These are phyloP conservation scores for Stemphylium lycopersici DNA, from an alignment of 2,329 filamentous ascomycete genomes.

Conservation along the genomic window DNA sequence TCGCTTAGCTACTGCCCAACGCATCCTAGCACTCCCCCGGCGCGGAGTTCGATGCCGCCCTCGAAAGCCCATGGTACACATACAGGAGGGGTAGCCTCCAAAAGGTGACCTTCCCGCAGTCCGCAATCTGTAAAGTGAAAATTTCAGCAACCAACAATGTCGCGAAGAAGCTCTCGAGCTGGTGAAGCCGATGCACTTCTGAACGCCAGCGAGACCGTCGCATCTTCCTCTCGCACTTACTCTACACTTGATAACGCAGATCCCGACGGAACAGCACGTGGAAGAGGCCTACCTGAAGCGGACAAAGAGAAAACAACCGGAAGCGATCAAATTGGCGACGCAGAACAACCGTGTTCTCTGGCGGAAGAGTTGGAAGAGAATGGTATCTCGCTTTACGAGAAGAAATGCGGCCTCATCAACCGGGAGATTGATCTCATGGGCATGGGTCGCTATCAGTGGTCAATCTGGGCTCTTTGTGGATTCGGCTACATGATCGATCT, in stretches of 20 bases:
- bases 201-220: background rate
- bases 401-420: conserved; percentile 54
- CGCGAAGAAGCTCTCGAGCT: conserved; percentile 1
- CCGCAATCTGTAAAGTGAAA: background rate
- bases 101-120: conserved; percentile 1
- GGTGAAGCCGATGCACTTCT: conserved; percentile 11
- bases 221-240: conserved; percentile 15
- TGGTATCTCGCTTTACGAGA: conserved; percentile 47
- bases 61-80: conserved; percentile 6
- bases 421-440: conserved; percentile 59
- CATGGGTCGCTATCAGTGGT: conserved; percentile 62
- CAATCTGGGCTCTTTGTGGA: conserved; percentile 59
- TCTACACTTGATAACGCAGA: conserved; percentile 8
- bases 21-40: conserved; percentile 7
- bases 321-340: background rate
- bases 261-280: background rate
- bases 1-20: conserved; percentile 14
- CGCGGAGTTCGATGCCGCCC: conserved; percentile 2
- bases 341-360: conserved; percentile 3
- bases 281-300: background rate
- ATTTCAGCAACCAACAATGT: conserved; percentile 2
- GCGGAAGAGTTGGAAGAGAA: conserved; percentile 19
- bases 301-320: conserved; percentile 1
- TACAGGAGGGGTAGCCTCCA: conserved; percentile 6
- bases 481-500: conserved; percentile 63